phyloP scores from a whole-genome alignment of 768 basidiomycete genomes.

The Psilocybe subaeruginosa region DNA sequence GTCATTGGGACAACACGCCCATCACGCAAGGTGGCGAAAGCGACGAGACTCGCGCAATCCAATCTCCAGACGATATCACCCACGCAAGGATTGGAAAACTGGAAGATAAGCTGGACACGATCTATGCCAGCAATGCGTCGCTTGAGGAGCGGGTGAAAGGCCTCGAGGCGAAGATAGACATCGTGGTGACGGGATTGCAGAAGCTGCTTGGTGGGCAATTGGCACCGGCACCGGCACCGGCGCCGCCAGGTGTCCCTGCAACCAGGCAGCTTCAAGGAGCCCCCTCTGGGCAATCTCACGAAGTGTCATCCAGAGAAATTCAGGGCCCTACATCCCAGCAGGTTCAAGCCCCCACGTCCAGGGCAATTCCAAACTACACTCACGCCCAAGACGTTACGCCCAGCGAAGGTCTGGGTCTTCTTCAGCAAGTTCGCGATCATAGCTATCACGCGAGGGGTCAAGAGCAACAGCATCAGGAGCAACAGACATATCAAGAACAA shows the following conservation, averaged over 20 bases:
- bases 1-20: neutral
- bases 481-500: too few species aligned
- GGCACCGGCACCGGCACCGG: neutral
- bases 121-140: neutral
- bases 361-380: neutral
- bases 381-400: neutral
- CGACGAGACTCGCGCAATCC: neutral
- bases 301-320: neutral
- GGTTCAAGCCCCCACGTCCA: neutral
- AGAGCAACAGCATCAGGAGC: too few species aligned
- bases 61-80: neutral
- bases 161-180: constrained; percentile 1
- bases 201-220: neutral
- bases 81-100: neutral
- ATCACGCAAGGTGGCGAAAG: neutral
- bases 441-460: neutral
- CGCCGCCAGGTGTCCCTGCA: neutral
- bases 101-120: neutral
- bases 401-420: neutral
- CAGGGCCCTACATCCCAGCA: neutral
- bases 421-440: neutral
- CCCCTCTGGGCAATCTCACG: too few species aligned
- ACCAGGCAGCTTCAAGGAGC: neutral
- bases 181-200: constrained; percentile 1
- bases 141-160: neutral